Base-by-base conservation (phyloP, 345 rosid genomes). In the Raphanus sativus region DNA sequence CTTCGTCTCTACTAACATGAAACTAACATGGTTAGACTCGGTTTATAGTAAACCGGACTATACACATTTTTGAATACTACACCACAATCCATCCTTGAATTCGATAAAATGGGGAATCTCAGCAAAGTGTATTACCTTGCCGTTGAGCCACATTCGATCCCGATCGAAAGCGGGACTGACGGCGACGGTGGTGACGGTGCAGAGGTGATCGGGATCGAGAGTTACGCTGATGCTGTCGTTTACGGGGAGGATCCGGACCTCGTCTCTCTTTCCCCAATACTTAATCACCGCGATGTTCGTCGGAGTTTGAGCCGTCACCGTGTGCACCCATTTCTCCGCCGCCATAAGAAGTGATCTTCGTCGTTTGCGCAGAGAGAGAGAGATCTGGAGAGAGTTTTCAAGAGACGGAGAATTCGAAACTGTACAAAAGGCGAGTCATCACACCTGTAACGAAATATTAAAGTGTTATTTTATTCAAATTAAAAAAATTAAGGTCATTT, bases 61-160 rank as follows among this genome's bases (percentile, higher is more conserved):
- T 42, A 42, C n/a, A 42, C 52, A 42, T 40, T 6, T 40, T 40
- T 40, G 48, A 40, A 40, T 40, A 38, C 3, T 2, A 36, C 9
- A 8, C 29, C 3, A 28, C 29, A 28, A 28, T 42, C 52, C 11
- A 45, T 45, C 54, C 16, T 3, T 45, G 52, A 45, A 45, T 45
- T 45, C 54, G 54, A 45, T 45, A 4, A 45, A 36, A 13, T 1
- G 7, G 7, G 7, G 7, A 48, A 65, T 65, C 56, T 52, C 21
- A 56, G 77, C 8, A 15, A 36, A 9, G 48, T 77, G 4, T 48
- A 28, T 28, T 28, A 95, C 99, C 96, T 95, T 88, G 79, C 96
- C 99, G 71, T 95, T 95, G 75, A 95, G 99, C 98, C 99, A 95
- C 98, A 95, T 92, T 68, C 93, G 96, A 82, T 95, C 99, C 67